Evolutionary conservation across 257 asterid genomes (phyloP), one percentile per base, ranked within the genome.

Genomic region (Nyctanthes arbortristis): DNA sequence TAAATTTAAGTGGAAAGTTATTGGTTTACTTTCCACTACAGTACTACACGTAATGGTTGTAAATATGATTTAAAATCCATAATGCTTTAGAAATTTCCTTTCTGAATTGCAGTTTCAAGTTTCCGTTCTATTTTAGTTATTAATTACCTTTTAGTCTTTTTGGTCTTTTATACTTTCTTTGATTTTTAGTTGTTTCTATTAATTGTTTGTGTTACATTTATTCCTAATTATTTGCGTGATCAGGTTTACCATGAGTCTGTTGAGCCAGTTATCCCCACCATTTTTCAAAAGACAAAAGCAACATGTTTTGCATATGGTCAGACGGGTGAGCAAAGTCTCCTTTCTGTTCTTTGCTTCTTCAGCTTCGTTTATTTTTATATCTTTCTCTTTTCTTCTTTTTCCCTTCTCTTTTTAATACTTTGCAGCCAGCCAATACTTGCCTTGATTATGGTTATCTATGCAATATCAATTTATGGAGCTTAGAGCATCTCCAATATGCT

Each of bases 231-330:
- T 49, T 65, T 63, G 61, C 74, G 63, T 37, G 24, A 70, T 68
- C 87, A 94, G 99, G 97, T 91, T 43, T 94, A 94, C 76, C 89
- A 90, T 45, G 88, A 64, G 61, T 91, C 99, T 18, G 97, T 94
- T 72, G 96, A 94, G 83, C 97, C 99, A 63, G 91, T 94, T 62
- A 89, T 94, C 72, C 99, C 97, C 40, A 91, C 70, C 70, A 91
- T 94, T 70, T 94, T 94, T 69, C 97, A 94, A 85, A 90, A 96
- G n/a, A 89, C 97, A 67, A 94, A 94, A 76, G 97, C 99, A 65
- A 94, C 97, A 39, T 94, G 96, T 70, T 94, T 94, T 61, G 96
- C 99, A 52, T 94, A 94, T 83, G 99, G 99, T 70, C 97, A 91
- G 74, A 94, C 99, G 82, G 97, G 99, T 94, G 68, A 63, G 79